A percentile compares a stretch with the other conserved stretches of the same genome.
These are phyloP conservation scores for Monilinia fructicola DNA, from an alignment of 2,329 filamentous ascomycete genomes.

Conservation along the genomic window DNA sequence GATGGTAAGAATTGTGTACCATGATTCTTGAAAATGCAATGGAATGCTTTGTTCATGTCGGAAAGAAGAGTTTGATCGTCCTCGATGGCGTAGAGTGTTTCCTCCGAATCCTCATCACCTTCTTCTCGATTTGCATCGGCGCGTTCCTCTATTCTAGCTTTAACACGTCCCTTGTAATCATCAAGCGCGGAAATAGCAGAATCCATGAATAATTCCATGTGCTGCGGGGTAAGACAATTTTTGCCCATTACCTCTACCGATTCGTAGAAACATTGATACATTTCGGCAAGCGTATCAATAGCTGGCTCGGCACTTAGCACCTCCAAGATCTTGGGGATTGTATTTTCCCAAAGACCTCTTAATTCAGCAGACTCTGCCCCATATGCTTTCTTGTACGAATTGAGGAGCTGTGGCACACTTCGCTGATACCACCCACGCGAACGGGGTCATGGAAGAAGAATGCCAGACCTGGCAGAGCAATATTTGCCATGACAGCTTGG, in stretches of 20 bases:
- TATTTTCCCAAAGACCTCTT: slow-evolving; percentile 77
- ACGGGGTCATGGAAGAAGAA: slow-evolving; percentile 99
- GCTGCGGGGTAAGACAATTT: slow-evolving; percentile 71
- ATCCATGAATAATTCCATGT: slow-evolving; percentile 87
- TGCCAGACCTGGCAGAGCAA: slow-evolving; percentile 86
- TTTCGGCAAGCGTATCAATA: slow-evolving; percentile 93
- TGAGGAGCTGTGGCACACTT: slow-evolving; percentile 93
- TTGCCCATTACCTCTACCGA: slow-evolving; percentile 92
- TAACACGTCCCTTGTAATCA: slow-evolving; percentile 88
- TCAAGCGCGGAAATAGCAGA: slow-evolving; percentile 81
- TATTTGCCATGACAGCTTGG: slow-evolving; percentile 91
- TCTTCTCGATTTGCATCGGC: slow-evolving; percentile 74
- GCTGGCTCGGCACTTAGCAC: slow-evolving; percentile 91
- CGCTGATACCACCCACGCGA: slow-evolving; percentile 88
- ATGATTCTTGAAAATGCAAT: slow-evolving; percentile 98
- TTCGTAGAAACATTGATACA: slow-evolving; percentile 99
- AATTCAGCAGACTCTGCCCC: slow-evolving; percentile 78
- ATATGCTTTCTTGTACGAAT: slow-evolving; percentile 90
- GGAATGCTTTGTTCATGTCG: slow-evolving; percentile 99
- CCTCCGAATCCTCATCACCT: slow-evolving; percentile 85
- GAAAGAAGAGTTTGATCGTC: slow-evolving; percentile 95
- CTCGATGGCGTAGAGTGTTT: slow-evolving; percentile 86
- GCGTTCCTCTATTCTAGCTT: slow-evolving; percentile 78
- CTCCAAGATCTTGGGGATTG: slow-evolving; percentile 87
- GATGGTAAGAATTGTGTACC: slow-evolving; percentile 77